Base-by-base conservation (phyloP, 345 rosid genomes). In the Pistacia integerrima region DNA sequence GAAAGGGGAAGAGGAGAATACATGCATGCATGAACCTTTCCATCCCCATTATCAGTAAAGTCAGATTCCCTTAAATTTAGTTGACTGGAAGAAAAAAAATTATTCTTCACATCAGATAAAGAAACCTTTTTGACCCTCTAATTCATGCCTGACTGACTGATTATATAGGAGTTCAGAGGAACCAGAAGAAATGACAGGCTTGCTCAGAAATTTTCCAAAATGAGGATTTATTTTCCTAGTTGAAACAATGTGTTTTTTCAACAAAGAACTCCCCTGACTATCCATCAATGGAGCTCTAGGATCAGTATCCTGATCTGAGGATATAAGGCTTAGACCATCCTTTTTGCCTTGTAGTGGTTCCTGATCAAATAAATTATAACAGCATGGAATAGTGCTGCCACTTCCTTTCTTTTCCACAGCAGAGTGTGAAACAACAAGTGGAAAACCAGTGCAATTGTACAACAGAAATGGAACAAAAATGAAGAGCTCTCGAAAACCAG, bases 401-500 rank as follows among this genome's bases (percentile, higher is more conserved):
- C 74, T 80, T 76, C 88, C 87, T 77, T 80, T 85, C 78, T 82
- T 84, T 79, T 85, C 93, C 72, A 82, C 74, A 22, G 83, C 76
- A 73, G 87, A 78, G 82, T 93, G 91, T 60, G 92, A 84, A 78
- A 94, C 79, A 78, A 79, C 64, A 70, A 94, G 88, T 49, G 94
- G 92, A 84, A 92, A 82, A 74, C 94, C 93, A 74, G 92, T 85
- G 81, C 97, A 94, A 75, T 94, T 94, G 74, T 90, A 93, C 72
- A 94, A 81, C 57, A 93, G 79, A 84, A 85, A 93, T 38, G 98
- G 97, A 74, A 90, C 97, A 77, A 64, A 93, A 77, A 94, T 78
- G 71, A 79, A 86, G 74, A 94, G 88, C 76, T 93, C 97, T 56
- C 98, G 89, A 54, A 94, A 89, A 82, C 98, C 97, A 82, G 97